Percentiles rank a stretch among this genome's conserved stretches.
phyloP scores from a whole-genome alignment of 805 yeast species.

The Torulaspora quercuum region DNA sequence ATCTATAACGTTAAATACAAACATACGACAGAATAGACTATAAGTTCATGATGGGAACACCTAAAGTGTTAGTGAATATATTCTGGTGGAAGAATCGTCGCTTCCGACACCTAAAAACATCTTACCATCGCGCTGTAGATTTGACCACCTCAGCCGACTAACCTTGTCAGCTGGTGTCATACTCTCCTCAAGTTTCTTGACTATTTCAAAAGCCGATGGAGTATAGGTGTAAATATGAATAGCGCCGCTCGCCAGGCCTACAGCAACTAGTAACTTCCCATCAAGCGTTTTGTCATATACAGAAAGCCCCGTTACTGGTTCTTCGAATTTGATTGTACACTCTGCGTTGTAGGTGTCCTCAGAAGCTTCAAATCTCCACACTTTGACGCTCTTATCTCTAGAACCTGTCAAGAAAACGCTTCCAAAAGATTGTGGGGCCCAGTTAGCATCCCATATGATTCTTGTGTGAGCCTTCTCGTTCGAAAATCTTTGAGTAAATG shows the following conservation, averaged over 20 bases:
- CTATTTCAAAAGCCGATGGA: constrained; percentile 28
- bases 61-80: constrained; percentile 31
- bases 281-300: constrained; percentile 37
- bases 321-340: constrained; percentile 43
- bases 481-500: constrained; percentile 39
- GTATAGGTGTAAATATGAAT: constrained; percentile 45
- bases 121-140: constrained; percentile 21
- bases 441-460: constrained; percentile 93
- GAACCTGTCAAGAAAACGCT: constrained; percentile 76
- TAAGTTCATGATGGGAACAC: not conserved
- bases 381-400: constrained; percentile 74
- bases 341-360: constrained; percentile 40
- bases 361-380: constrained; percentile 54
- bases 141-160: constrained; percentile 57
- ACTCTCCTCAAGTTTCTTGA: constrained; percentile 37
- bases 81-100: constrained; percentile 55
- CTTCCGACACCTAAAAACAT: constrained; percentile 58
- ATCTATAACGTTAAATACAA: constrained; percentile 2
- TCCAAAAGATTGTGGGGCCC: constrained; percentile 58
- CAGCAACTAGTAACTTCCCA: constrained; percentile 44
- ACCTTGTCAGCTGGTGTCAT: constrained; percentile 62
- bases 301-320: constrained; percentile 68
- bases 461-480: constrained; percentile 80
- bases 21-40: too few relatives aligned
- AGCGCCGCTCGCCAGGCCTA: constrained; percentile 70